Evolutionary conservation across 371 early-diverging fungal species (phyloP).

Genomic region (Chytridium lagenaria): DNA sequence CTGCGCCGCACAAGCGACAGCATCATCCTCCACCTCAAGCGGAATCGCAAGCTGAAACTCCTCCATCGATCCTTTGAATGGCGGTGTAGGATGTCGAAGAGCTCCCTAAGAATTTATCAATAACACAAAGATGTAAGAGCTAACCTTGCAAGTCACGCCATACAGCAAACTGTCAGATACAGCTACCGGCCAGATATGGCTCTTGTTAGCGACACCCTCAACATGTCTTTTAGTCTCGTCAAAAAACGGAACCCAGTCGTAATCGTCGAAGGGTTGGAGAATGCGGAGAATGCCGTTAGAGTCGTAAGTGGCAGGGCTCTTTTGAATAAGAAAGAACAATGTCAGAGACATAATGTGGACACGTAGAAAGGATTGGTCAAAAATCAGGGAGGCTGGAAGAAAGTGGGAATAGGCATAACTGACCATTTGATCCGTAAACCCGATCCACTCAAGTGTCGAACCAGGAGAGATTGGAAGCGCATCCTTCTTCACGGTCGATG

Average conservation of each 20-base stretch:
- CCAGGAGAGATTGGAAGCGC: conserved; percentile 69
- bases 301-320: conserved; percentile 66
- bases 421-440: conserved; percentile 80
- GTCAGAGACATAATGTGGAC: no score
- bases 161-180: conserved; percentile 67
- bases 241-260: conserved; percentile 77
- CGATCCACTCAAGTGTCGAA: conserved; percentile 77
- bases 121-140: not conserved
- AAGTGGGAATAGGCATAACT: conserved; percentile 20
- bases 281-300: conserved; percentile 69
- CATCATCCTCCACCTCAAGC: conserved; percentile 47
- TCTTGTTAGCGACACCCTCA: conserved; percentile 45
- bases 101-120: conserved; percentile 46
- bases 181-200: conserved; percentile 79
- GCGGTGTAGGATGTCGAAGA: conserved; percentile 71
- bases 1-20: no score
- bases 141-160: conserved; percentile 64
- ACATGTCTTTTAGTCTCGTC: conserved; percentile 64
- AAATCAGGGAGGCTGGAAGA: not conserved
- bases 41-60: conserved; percentile 80
- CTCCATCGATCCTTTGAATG: conserved; percentile 70
- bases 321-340: conserved; percentile 1
- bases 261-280: conserved; percentile 63
- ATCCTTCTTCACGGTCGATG: conserved; percentile 66
- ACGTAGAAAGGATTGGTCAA: not conserved